phyloP scores from a whole-genome alignment of 441 rosid genomes.

The Flueggea neowawraea region DNA sequence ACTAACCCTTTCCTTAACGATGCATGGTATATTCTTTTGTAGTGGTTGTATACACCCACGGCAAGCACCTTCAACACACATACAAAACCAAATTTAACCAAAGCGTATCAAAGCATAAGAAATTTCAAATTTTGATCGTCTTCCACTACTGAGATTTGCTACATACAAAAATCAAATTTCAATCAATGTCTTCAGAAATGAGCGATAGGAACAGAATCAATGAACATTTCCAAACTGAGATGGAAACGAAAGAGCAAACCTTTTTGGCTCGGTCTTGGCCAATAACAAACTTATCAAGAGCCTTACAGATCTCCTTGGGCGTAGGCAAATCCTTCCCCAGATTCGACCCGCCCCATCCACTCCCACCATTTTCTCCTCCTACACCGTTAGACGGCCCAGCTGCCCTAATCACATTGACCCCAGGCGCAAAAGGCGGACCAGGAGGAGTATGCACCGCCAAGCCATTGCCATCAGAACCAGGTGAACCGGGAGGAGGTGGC shows the following conservation, averaged over 20 bases:
- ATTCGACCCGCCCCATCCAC: conserved; percentile 85
- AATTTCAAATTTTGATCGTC: background rate
- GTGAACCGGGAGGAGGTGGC: conserved; percentile 22
- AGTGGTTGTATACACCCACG: conserved; percentile 94
- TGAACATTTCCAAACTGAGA: background rate
- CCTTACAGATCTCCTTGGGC: conserved; percentile 87
- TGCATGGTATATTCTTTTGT: conserved; percentile 77
- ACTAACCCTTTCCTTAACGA: conserved; percentile 75
- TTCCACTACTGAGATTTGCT: too few species aligned
- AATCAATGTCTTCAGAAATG: too few species aligned
- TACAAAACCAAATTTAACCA: background rate
- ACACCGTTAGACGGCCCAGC: conserved; percentile 12
- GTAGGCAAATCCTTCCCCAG: conserved; percentile 88
- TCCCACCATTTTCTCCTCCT: conserved; percentile 28
- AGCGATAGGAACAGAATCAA: too few species aligned
- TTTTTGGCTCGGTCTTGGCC: conserved; percentile 85
- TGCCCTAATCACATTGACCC: conserved; percentile 50
- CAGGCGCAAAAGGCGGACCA: conserved; percentile 71
- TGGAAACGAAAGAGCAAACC: conserved; percentile 28
- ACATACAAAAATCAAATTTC: too few species aligned
- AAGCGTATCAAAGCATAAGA: background rate
- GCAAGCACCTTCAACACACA: conserved; percentile 70
- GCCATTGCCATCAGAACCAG: conserved; percentile 44
- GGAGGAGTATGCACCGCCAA: conserved; percentile 64
- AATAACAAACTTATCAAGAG: conserved; percentile 84